Conservation (phyloP, 1,284 basidiomycete species). For the Fomitopsis betulina region DNA sequence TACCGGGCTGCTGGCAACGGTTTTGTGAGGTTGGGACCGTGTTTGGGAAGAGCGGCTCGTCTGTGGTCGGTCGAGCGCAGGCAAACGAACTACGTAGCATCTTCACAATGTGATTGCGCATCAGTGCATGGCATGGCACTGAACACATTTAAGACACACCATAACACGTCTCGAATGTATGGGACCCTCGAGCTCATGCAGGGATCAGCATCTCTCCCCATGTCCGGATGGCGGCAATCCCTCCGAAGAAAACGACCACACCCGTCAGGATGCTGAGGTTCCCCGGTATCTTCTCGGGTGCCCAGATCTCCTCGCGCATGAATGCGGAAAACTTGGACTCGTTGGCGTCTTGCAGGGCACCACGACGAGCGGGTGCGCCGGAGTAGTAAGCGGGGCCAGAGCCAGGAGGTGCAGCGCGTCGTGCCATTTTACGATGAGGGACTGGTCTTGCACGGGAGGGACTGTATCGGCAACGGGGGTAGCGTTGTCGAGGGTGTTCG, state of each 20-base stretch:
- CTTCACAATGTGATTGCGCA: too few species aligned
- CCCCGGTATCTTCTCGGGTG: slow-evolving; percentile 67
- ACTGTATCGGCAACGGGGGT: background rate
- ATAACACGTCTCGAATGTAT: background rate
- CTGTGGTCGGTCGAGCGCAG: too few species aligned
- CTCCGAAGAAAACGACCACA: slow-evolving; percentile 58
- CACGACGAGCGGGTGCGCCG: slow-evolving; percentile 28
- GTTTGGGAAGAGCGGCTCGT: too few species aligned
- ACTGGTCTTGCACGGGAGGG: background rate
- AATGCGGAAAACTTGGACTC: slow-evolving; percentile 57
- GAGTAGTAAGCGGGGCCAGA: slow-evolving; percentile 53
- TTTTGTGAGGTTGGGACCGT: background rate
- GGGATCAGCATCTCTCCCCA: slow-evolving; percentile 77
- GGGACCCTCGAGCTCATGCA: slow-evolving; percentile 32
- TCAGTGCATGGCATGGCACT: background rate
- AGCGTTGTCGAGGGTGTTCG: background rate
- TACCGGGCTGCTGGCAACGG: background rate
- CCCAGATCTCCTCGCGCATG: slow-evolving; percentile 59
- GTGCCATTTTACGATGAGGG: slow-evolving; percentile 45
- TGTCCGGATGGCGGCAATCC: slow-evolving; percentile 57
- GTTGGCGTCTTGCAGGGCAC: slow-evolving; percentile 44
- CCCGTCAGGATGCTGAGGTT: slow-evolving; percentile 67
- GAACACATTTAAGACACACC: background rate
- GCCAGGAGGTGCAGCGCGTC: slow-evolving; percentile 53
- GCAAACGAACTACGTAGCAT: too few species aligned